phyloP scores from a whole-genome alignment of 73 alveolate genomes.

The Paraurostyla sp. region DNA sequence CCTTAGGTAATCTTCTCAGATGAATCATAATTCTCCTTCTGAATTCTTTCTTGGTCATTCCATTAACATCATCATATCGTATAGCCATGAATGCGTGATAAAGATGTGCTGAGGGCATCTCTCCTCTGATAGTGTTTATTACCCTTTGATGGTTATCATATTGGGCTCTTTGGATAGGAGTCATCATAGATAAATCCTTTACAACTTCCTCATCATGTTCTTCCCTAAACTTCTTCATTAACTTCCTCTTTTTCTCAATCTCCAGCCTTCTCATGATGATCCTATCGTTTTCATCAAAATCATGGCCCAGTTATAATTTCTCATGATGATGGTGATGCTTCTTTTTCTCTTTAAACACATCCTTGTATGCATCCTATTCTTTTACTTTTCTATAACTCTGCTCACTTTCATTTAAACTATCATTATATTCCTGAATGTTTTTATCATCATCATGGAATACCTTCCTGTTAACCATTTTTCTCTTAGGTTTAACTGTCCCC shows the following conservation, averaged over 20 bases:
- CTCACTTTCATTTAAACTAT: not conserved
- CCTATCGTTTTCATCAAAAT: conserved; percentile 17
- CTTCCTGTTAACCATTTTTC: not conserved
- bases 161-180: not conserved
- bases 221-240: not conserved
- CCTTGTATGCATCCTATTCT: conserved; percentile 5
- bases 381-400: too few relatives aligned
- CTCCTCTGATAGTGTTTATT: not conserved
- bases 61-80: not conserved
- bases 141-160: not conserved
- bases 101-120: not conserved
- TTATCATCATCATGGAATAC: not conserved
- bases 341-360: not conserved
- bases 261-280: too few relatives aligned
- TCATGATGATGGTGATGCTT: not conserved
- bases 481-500: not conserved
- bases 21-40: conserved; percentile 6
- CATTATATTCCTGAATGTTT: not conserved
- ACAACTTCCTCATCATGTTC: not conserved
- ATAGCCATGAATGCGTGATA: not conserved
- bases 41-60: conserved; percentile 46
- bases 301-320: not conserved
- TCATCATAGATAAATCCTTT: not conserved
- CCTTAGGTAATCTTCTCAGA: not conserved
- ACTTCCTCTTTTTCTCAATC: too few relatives aligned